Base-by-base conservation (phyloP, 257 asterid species). In the Buddleja alternifolia region DNA sequence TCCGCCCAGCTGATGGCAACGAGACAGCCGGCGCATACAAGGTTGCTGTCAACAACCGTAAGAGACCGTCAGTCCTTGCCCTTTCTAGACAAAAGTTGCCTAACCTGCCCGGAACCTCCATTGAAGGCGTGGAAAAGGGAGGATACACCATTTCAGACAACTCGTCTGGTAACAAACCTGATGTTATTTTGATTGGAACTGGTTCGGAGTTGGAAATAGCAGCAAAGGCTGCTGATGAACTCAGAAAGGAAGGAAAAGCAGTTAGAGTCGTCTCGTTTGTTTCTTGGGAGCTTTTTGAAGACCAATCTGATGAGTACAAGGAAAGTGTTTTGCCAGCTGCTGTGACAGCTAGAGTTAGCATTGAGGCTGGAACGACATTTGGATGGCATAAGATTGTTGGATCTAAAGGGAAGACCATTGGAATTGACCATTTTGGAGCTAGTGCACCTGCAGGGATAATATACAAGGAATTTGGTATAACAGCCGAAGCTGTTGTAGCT, bases 181-280 rank as follows among this genome's bases (percentile, higher is more conserved):
- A 88, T 55, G 84, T 86, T 41, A 88, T 88, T 51, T 73, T 88
- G 94, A 79, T 88, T 14, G 93, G 93, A 66, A 88, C 96, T 5
- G 96, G 96, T 47, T 88, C 96, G 1, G 96, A 88, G 79, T 69
- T 88, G 83, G 96, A 88, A 66, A 88, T 88, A 71, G 94, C 91
- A 50, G 89, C 81, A 14, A 86, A 84, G 75, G 96, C 96, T 50
- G 96, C 81, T 9, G 96, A 86, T 17, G 91, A 84, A 36, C 81
- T 88, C 51, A 86, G 96, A 69, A 88, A 84, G 81, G 94, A 88
- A 67, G 96, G 94, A 7, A 88, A 86, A 71, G 79, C 74, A 0
- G 96, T 88, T 47, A 86, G 96, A 68, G 96, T 88, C 7, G 93
- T 86, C 64, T 88, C 96, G 45, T 67, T 88, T 0, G 94, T 88